Conservation (phyloP, 768 basidiomycete genomes). For the Strobilomyces dryophilus region DNA sequence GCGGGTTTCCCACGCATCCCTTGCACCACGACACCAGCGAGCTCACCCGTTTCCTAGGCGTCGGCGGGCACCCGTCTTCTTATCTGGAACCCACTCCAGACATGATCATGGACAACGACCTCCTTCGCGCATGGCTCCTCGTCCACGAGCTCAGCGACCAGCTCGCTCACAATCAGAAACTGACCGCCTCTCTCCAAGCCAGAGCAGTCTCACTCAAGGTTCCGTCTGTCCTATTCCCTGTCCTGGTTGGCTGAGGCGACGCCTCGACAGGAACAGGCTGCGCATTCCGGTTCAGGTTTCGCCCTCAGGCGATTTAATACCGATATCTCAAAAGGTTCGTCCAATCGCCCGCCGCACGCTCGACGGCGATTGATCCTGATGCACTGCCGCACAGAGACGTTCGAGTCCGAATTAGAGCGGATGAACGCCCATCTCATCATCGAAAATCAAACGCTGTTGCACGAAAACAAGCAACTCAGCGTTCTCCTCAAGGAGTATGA, state of each 20-base stretch:
- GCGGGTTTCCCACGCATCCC: conserved; percentile 18
- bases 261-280: conserved; percentile 62
- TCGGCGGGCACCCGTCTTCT: conserved; percentile 7
- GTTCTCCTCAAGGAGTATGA: conserved; percentile 92
- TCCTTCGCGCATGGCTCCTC: conserved; percentile 73
- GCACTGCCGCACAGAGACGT: conserved; percentile 57
- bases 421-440: conserved; percentile 85
- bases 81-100: background rate
- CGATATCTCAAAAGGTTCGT: conserved; percentile 77
- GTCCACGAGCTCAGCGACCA: conserved; percentile 81
- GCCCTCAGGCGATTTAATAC: conserved; percentile 80
- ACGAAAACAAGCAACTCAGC: conserved; percentile 95
- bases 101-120: conserved; percentile 61
- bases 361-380: conserved; percentile 8
- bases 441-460: conserved; percentile 87
- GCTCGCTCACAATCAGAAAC: conserved; percentile 75
- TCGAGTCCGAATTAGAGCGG: conserved; percentile 90
- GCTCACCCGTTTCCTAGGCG: too few species aligned
- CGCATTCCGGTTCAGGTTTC: conserved; percentile 68
- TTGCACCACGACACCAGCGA: background rate
- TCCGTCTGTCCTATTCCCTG: conserved; percentile 27
- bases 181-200: conserved; percentile 61
- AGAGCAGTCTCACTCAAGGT: conserved; percentile 78
- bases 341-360: background rate
- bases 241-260: conserved; percentile 6